A percentile compares a stretch with the other conserved stretches of the same genome.
These are phyloP conservation scores for Kernera saxatilis DNA, from an alignment of 345 rosid species.

Conservation along the genomic window DNA sequence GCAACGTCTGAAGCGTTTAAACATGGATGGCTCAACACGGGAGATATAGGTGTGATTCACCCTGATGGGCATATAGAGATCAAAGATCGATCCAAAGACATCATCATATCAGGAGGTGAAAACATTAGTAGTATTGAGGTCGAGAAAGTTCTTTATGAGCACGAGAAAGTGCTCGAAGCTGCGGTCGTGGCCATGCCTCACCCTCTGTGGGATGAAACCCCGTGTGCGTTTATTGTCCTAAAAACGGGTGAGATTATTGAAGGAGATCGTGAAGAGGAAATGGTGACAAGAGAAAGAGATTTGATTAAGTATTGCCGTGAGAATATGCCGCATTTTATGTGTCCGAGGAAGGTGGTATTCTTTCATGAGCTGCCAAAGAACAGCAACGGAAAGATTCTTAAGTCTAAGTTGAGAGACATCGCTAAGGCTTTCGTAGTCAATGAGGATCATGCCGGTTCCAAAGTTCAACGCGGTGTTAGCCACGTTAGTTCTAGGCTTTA, in stretches of 20 bases:
- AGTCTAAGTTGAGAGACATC: constrained; percentile 35
- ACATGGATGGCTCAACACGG: constrained; percentile 58
- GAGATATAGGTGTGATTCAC: constrained; percentile 51
- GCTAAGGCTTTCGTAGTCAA: constrained; percentile 32
- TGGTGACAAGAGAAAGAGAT: constrained; percentile 29
- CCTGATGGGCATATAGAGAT: constrained; percentile 46
- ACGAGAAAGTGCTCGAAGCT: constrained; percentile 42
- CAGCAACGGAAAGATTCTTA: constrained; percentile 50
- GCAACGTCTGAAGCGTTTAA: constrained; percentile 47
- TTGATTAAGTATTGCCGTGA: constrained; percentile 39
- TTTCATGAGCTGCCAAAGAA: constrained; percentile 44
- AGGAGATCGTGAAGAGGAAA: constrained; percentile 9
- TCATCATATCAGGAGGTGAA: constrained; percentile 66
- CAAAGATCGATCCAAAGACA: constrained; percentile 61
- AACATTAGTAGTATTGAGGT: constrained; percentile 59
- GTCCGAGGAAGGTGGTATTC: constrained; percentile 47
- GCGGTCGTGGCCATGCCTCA: constrained; percentile 66
- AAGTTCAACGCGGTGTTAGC: neutral
- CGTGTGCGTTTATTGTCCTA: constrained; percentile 46
- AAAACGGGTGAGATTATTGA: constrained; percentile 20
- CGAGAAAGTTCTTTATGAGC: constrained; percentile 43
- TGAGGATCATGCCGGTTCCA: neutral
- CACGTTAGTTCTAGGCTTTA: constrained; percentile 4
- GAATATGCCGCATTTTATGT: constrained; percentile 47
- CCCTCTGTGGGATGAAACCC: constrained; percentile 53